These are phyloP conservation scores for Pseudopediastrum boryanum DNA, from an alignment of 139 green algal genomes.

Conservation along the genomic window DNA sequence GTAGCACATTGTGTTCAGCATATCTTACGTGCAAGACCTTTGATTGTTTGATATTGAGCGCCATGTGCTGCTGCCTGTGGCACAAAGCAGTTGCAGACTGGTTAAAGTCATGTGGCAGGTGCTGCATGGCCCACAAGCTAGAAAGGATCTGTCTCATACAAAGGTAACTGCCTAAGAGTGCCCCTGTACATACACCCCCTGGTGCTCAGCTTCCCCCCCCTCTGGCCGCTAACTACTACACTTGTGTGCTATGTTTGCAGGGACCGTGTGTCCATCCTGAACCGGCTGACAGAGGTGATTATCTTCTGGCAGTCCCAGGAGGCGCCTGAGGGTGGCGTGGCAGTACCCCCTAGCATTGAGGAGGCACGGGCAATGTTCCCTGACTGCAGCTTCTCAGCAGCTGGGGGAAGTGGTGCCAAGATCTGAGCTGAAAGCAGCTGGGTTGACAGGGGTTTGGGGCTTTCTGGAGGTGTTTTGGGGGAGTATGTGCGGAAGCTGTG, in stretches of 20 bases:
- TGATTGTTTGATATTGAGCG: too few species aligned
- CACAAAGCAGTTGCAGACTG: too few species aligned
- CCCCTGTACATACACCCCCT: background rate
- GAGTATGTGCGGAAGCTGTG: too few species aligned
- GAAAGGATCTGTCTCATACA: background rate
- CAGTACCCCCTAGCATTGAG: slow-evolving; percentile 46
- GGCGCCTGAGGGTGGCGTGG: background rate
- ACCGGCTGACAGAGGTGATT: slow-evolving; percentile 85
- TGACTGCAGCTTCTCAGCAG: slow-evolving; percentile 74
- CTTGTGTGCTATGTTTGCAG: too few species aligned
- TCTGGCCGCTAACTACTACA: background rate
- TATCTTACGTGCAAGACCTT: too few species aligned
- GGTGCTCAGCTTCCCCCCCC: background rate
- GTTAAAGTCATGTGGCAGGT: too few species aligned
- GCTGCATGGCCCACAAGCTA: background rate
- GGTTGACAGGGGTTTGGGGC: too few species aligned
- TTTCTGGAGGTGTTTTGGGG: too few species aligned
- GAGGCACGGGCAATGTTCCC: slow-evolving; percentile 75
- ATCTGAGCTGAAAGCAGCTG: too few species aligned
- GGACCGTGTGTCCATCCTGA: slow-evolving; percentile 83
- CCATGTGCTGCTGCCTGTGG: too few species aligned
- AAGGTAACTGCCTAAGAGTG: background rate
- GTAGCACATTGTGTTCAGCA: too few species aligned
- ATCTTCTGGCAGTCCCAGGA: slow-evolving; percentile 81
- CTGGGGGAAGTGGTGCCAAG: too few species aligned